Percentiles rank a stretch among this genome's conserved stretches.
Evolutionary conservation across 805 yeast species (phyloP).

Genomic region (Barnettozyma sucrosica): DNA sequence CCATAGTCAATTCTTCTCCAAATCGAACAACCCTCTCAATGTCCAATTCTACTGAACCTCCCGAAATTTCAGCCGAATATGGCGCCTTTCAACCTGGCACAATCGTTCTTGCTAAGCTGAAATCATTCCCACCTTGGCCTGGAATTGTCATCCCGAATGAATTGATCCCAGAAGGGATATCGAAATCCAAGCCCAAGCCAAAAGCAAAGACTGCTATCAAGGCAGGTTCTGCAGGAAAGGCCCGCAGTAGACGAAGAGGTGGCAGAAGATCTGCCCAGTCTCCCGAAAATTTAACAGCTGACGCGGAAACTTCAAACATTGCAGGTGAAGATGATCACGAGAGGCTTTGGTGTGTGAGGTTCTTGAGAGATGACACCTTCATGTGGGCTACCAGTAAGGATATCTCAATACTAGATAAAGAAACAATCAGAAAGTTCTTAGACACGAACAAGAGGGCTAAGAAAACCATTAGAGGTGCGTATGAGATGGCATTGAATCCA

Average conservation of each 20-base stretch:
- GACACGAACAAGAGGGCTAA: conserved; percentile 32
- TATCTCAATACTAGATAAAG: conserved; percentile 38
- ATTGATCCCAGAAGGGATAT: conserved; percentile 53
- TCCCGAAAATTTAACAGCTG: background rate
- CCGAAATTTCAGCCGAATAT: conserved; percentile 8
- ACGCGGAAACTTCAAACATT: background rate
- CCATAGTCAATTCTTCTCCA: background rate
- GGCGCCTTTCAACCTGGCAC: conserved; percentile 40
- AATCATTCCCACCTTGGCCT: conserved; percentile 91
- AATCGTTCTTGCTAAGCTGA: conserved; percentile 70
- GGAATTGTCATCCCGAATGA: conserved; percentile 66
- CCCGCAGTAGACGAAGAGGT: conserved; percentile 9
- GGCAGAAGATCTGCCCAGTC: background rate
- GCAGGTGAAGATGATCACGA: conserved; percentile 6
- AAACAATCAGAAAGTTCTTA: conserved; percentile 37
- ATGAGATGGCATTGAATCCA: conserved; percentile 48
- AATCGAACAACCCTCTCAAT: background rate
- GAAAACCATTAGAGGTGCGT: conserved; percentile 44
- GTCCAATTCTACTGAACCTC: conserved; percentile 2
- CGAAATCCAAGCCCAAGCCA: conserved; percentile 43
- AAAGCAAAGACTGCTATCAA: conserved; percentile 20
- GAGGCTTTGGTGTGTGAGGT: conserved; percentile 48
- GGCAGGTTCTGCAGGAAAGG: conserved; percentile 6
- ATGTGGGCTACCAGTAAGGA: conserved; percentile 58
- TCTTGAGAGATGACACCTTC: conserved; percentile 67